Base-by-base conservation (phyloP, 768 basidiomycete species). In the Leccinellum luteum region DNA sequence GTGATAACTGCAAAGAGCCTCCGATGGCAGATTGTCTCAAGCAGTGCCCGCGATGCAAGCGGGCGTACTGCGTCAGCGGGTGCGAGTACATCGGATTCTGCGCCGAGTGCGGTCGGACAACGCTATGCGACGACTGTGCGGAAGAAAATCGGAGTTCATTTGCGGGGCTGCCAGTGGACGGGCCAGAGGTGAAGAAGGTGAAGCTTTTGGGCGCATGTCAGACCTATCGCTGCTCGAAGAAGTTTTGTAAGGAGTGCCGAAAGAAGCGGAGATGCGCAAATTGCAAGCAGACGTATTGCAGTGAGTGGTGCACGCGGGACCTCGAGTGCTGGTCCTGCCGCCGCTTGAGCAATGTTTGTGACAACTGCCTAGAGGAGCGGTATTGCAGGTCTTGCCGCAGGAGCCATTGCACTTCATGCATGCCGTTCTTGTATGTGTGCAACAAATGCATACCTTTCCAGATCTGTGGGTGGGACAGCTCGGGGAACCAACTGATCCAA, bases 1-100 rank as follows among this genome's bases (percentile, higher is more conserved):
- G 67, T 48, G 65, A 69, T 30, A 60, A 66, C 50, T 69, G 67
- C 59, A 54, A 49, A 48, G 17, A 50, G 2, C 54, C 57, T 23
- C n/a, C 58, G 6, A 49, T 23, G 34, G 48, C 44, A 2, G 52
- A 55, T 23, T 51, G 64, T 50, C 58, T 63, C 57, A 57, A 58
- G 25, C 21, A 21, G 1, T 71, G 68, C 9, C 55, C 59, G n/a
- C 64, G 30, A 28, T 69, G 69, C 58, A 54, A 2, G 32, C 51
- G 45, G 52, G 47, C 45, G 47, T 69, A 53, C 35, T 69, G 67
- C 56, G 17, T 49, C 21, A 23, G 58, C 28, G 17, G 47, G 51
- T 7, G 71, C 69, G 67, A 54, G 3, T 69, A 71, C 50, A 69
- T 69, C 17, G 52, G 48, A 17, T 59, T 44, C n/a, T 69, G 68